Conservation (phyloP, 164 flowering plant species). For the Chimonanthus praecox region DNA sequence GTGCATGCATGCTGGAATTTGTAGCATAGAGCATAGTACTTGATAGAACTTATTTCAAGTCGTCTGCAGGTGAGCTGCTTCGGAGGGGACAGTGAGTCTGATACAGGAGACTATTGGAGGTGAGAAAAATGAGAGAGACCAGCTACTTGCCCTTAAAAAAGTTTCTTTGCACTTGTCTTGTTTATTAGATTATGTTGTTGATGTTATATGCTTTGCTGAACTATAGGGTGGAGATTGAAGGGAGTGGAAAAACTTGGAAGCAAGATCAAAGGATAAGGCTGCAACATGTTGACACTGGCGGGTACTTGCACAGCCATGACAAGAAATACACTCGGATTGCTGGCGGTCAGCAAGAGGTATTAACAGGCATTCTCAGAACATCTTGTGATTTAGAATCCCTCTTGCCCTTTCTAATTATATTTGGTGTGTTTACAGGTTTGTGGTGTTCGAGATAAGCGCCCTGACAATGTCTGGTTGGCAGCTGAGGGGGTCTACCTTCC, state of each 20-base stretch:
- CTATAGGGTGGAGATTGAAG: conserved; percentile 77
- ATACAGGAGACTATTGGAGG: conserved; percentile 98
- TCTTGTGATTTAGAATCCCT: no score
- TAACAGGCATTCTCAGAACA: not conserved
- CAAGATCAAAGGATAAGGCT: conserved; percentile 93
- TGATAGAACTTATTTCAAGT: not conserved
- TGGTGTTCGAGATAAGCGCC: conserved; percentile 73
- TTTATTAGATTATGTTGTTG: conserved; percentile 1
- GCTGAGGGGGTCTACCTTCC: conserved; percentile 96
- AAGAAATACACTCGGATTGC: conserved; percentile 88
- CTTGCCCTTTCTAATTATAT: no score
- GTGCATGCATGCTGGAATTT: not conserved
- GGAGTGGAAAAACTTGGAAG: conserved; percentile 86
- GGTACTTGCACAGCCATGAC: conserved; percentile 91
- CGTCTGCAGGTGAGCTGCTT: conserved; percentile 86
- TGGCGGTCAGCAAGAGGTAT: conserved; percentile 98
- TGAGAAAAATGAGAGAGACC: conserved; percentile 35
- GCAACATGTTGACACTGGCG: conserved; percentile 82
- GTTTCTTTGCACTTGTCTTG: not conserved
- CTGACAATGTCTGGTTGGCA: conserved; percentile 93
- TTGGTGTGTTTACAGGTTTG: conserved; percentile 55
- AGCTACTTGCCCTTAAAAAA: not conserved
- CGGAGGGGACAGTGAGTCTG: conserved; percentile 78
- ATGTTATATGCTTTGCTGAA: not conserved
- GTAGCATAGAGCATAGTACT: not conserved